Evolutionary conservation across 2,329 filamentous ascomycete species (phyloP).

Genomic region (Tolypocladium cylindrosporum): DNA sequence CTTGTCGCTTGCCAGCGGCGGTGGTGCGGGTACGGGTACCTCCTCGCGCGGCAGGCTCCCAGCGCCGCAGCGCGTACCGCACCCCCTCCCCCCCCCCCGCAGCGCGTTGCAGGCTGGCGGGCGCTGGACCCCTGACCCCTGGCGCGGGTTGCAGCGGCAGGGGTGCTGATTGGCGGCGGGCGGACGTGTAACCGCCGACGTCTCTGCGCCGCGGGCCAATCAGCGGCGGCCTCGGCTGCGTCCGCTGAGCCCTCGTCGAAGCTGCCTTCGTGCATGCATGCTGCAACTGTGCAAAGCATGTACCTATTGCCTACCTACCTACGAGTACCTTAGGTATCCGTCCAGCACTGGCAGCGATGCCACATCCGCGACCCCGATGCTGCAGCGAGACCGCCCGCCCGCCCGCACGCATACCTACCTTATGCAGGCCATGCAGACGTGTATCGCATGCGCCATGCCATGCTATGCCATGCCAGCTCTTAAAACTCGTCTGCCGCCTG

Average conservation of each 20-base stretch:
- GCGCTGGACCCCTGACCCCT: not conserved
- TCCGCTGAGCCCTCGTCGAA: not conserved
- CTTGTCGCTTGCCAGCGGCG: not conserved
- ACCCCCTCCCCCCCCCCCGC: not conserved
- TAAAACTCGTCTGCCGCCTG: constrained; percentile 1
- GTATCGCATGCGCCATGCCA: too few relatives aligned
- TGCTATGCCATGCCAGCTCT: not conserved
- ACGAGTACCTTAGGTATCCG: too few relatives aligned
- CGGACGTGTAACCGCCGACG: constrained; percentile 28
- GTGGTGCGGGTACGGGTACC: not conserved
- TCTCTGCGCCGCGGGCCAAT: constrained; percentile 13
- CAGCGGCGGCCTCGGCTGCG: constrained; percentile 2
- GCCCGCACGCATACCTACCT: too few relatives aligned
- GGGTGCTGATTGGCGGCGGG: constrained; percentile 21
- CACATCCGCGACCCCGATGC: constrained; percentile 1
- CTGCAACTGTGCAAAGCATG: too few relatives aligned
- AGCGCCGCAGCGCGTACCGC: not conserved
- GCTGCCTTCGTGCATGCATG: not conserved
- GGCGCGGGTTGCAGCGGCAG: constrained; percentile 7
- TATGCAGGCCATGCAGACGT: not conserved
- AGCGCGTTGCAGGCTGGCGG: not conserved
- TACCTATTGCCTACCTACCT: too few relatives aligned
- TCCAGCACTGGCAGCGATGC: not conserved
- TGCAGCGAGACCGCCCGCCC: not conserved
- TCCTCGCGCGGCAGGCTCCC: not conserved